Conservation (phyloP, 2,329 filamentous ascomycete species). For the Aspergillus pseudotamarii region DNA sequence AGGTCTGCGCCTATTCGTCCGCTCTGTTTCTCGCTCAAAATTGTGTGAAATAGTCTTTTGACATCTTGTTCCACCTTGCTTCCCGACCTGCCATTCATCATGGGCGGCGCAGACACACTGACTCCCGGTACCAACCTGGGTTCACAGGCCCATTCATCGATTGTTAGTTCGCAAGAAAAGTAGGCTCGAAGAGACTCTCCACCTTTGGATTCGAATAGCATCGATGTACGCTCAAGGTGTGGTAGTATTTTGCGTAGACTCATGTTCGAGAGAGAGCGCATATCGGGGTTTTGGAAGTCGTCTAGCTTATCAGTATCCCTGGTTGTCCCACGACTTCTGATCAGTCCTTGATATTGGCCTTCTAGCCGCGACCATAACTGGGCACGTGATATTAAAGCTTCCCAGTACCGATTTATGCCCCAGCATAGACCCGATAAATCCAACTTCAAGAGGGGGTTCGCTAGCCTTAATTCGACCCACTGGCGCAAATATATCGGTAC, state of each 20-base stretch:
- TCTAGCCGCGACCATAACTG: slow-evolving; percentile 41
- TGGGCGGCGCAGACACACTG: slow-evolving; percentile 30
- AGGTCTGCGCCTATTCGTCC: slow-evolving; percentile 8
- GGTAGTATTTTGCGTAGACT: slow-evolving; percentile 34
- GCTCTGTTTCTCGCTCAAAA: slow-evolving; percentile 29
- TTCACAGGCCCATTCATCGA: slow-evolving; percentile 47
- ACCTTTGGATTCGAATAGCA: slow-evolving; percentile 31
- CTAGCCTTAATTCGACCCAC: slow-evolving; percentile 40
- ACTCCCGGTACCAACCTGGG: slow-evolving; percentile 41
- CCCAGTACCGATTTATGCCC: slow-evolving; percentile 47
- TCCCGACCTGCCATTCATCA: slow-evolving; percentile 12
- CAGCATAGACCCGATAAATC: slow-evolving; percentile 46
- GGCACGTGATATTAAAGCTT: slow-evolving; percentile 40
- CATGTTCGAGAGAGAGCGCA: slow-evolving; percentile 22
- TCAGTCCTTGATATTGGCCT: slow-evolving; percentile 23
- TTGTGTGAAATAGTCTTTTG: slow-evolving; percentile 41
- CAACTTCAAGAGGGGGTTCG: slow-evolving; percentile 37
- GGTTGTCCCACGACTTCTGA: slow-evolving; percentile 1
- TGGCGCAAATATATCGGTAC: slow-evolving; percentile 33
- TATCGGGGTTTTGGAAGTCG: neutral
- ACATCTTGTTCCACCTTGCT: slow-evolving; percentile 41
- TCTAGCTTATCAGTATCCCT: slow-evolving; percentile 2
- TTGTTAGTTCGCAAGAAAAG: slow-evolving; percentile 36
- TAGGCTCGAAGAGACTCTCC: slow-evolving; percentile 26
- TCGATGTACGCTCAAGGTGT: slow-evolving; percentile 40